Conservation (phyloP, 2,329 filamentous ascomycete species). For the Talaromyces pinophilus region DNA sequence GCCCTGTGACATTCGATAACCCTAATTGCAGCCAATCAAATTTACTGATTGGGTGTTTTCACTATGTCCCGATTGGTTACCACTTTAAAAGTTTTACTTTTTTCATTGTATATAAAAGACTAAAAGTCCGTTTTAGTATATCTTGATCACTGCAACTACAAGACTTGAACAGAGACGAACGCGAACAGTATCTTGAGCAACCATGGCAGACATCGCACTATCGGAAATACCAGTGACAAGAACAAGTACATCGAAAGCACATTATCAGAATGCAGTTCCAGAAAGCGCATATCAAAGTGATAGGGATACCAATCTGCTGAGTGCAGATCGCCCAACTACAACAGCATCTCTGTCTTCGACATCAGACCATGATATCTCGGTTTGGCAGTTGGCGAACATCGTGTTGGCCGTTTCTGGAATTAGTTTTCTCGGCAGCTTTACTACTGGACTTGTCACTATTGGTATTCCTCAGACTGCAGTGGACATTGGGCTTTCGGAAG, state of each 20-base stretch:
- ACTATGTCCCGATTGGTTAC: neutral
- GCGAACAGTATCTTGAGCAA: neutral
- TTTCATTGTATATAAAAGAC: neutral
- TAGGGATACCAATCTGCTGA: neutral
- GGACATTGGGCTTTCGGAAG: conserved; percentile 20
- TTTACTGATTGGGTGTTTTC: neutral
- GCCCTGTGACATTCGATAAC: conserved; percentile 1
- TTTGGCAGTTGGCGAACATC: conserved; percentile 14
- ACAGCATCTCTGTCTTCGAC: neutral
- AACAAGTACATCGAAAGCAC: neutral
- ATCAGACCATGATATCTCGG: conserved; percentile 1
- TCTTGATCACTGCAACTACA: neutral
- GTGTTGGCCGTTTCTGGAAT: conserved; percentile 20
- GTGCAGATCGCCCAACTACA: neutral
- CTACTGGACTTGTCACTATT: conserved; percentile 20
- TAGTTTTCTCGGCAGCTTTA: conserved; percentile 20
- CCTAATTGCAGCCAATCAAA: neutral
- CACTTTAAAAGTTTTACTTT: neutral
- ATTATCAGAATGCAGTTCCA: neutral
- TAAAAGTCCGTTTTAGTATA: neutral
- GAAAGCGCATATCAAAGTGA: conserved; percentile 10
- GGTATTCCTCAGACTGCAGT: conserved; percentile 18
- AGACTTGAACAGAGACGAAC: too few species aligned
- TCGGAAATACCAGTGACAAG: conserved; percentile 1
- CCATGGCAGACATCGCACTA: conserved; percentile 1